Evolutionary conservation across 2,329 filamentous ascomycete genomes (phyloP).

Genomic region (Thelonectria olida): DNA sequence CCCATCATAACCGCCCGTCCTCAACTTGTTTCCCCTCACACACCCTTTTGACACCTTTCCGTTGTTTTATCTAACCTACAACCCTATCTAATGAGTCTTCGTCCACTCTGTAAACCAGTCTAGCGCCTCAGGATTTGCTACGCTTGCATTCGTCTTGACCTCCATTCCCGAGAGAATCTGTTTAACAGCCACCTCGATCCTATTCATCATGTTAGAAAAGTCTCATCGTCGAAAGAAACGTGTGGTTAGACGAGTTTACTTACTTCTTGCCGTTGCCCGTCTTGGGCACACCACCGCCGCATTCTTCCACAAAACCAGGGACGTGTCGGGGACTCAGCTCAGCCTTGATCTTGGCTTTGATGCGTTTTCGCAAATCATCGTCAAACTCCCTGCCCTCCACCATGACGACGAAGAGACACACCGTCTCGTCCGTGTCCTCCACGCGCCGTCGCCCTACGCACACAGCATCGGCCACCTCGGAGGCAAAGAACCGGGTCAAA

Average conservation of each 20-base stretch:
- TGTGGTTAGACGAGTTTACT: constrained; percentile 45
- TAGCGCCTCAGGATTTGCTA: constrained; percentile 89
- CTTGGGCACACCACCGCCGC: constrained; percentile 82
- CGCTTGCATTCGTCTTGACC: constrained; percentile 89
- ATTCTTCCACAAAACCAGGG: constrained; percentile 82
- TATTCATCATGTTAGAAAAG: constrained; percentile 44
- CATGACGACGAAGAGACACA: constrained; percentile 90
- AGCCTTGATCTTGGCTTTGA: constrained; percentile 75
- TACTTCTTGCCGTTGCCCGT: constrained; percentile 97
- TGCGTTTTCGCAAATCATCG: constrained; percentile 66
- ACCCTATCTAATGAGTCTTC: constrained; percentile 51
- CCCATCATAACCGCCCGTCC: background rate
- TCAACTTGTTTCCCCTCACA: background rate
- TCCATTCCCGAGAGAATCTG: constrained; percentile 90
- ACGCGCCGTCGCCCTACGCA: constrained; percentile 82
- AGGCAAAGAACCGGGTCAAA: constrained; percentile 82
- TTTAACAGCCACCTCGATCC: constrained; percentile 94
- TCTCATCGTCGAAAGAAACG: background rate
- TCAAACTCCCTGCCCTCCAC: constrained; percentile 64
- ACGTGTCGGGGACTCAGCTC: constrained; percentile 92
- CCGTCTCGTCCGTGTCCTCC: constrained; percentile 82
- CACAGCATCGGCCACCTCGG: constrained; percentile 83
- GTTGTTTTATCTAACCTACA: constrained; percentile 1
- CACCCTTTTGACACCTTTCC: background rate
- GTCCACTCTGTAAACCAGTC: constrained; percentile 90